Evolutionary conservation across 306 rosid species (phyloP), one percentile per base, ranked within the genome.

Genomic region (Bauhinia variegata): DNA sequence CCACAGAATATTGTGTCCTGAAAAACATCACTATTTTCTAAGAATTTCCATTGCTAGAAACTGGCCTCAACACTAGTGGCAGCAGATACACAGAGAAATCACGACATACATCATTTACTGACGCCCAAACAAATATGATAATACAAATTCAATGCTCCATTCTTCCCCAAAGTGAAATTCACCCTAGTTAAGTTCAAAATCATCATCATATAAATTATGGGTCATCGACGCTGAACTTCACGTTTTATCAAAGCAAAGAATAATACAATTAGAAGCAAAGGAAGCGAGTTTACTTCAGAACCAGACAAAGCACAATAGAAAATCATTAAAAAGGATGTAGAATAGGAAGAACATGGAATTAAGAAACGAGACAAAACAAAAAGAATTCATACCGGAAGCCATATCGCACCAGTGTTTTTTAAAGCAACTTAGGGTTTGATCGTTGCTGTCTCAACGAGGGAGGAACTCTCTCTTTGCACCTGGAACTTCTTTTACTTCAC

Each of bases 371-470:
- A 67, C 31, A 39, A 49, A 64, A 32, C 56, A 23, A 23, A 23
- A 23, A 23, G 2, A 54, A 53, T 6, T 17, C 33, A 52, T 63
- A 79, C 83, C 83, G 11, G 83, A 79, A 68, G 79, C 79, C 83
- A 79, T 79, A 72, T 14, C 14, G 65, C 5, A 3, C 63, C 19
- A 54, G 62, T 73, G 76, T 41, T 0, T 17, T 68, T 54, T 66
- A 48, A 67, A 39, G 64, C 72, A 63, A 73, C 72, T 63, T 78
- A 78, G 79, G 82, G 83, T 47, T 78, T 63, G 78, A 2, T 17
- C 8, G 37, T 38, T 19, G 38, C 57, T 38, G 28, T 36, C 41
- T 5, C 41, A 5, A 62, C 8, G 41, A 41, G 63, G 47, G 72
- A 61, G 57, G 41, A 8, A 36, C 8, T 11, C 6, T 67, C 19